Conservation (phyloP, 2,329 filamentous ascomycete genomes). For the Neonectria ditissima region DNA sequence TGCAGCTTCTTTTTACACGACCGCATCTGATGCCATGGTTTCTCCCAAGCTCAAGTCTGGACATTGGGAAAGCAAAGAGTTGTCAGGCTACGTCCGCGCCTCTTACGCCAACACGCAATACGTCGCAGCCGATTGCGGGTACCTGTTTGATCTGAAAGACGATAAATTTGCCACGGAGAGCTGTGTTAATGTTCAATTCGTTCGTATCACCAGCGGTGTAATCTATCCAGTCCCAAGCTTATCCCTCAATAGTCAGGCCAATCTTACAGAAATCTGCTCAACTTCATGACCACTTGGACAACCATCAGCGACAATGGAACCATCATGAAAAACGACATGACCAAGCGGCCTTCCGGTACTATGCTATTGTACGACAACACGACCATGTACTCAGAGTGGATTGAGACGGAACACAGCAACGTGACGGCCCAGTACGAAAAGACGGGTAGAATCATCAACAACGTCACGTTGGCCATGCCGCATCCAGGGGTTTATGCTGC, state of each 20-base stretch:
- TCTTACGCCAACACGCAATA: constrained; percentile 74
- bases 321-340: constrained; percentile 54
- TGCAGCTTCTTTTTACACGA: constrained; percentile 78
- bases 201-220: no score
- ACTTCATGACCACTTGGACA: constrained; percentile 70
- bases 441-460: constrained; percentile 73
- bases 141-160: constrained; percentile 66
- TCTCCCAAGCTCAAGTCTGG: constrained; percentile 76
- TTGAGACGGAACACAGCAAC: constrained; percentile 66
- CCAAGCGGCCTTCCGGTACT: constrained; percentile 67
- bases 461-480: constrained; percentile 82
- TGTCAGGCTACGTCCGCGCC: constrained; percentile 69
- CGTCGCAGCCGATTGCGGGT: constrained; percentile 67
- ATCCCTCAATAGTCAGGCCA: constrained; percentile 47
- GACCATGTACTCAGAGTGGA: constrained; percentile 77
- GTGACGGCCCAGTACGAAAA: constrained; percentile 62
- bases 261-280: constrained; percentile 76
- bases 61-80: constrained; percentile 57
- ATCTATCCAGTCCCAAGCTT: no score
- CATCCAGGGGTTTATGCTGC: constrained; percentile 76
- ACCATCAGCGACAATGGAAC: constrained; percentile 58
- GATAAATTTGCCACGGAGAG: constrained; percentile 57
- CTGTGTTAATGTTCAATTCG: constrained; percentile 73
- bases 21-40: constrained; percentile 80
- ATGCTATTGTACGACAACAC: constrained; percentile 79